Evolutionary conservation across 257 asterid genomes (phyloP), one percentile per base, ranked within the genome.

Genomic region (Ilex asprella): DNA sequence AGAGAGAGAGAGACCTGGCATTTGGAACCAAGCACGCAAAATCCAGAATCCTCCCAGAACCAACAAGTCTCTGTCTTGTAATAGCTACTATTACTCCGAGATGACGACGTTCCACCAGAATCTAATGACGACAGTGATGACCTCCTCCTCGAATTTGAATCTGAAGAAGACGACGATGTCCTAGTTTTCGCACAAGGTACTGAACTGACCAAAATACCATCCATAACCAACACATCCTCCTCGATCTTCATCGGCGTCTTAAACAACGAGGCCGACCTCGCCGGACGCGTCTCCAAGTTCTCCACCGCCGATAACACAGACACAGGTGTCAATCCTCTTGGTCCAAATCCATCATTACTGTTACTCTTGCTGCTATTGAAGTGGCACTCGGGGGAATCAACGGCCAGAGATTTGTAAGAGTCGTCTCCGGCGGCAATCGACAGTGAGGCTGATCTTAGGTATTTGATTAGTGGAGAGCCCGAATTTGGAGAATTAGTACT

Each of bases 141-240:
- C 56, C 79, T 65, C 56, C 58, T 70, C 35, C 49, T 64, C 41
- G 84, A 74, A 21, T 21, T 21, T 21, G 27, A 21, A 21, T 21
- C 27, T 10, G 72, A 70, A 47, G 82, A 51, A 56, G 63, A 30
- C 56, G 58, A 47, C 31, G 79, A 60, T 27, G 69, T 29, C 65
- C 80, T 74, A 78, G 52, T 39, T 66, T 77, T 79, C 14, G 30
- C 30, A 63, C 62, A 50, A 50, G 57, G 57, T 21, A 16, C 3
- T 6, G 57, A 53, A 8, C 30, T 14, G 6, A 53, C 4, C 30
- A 53, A 16, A 76, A 86, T 77, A 61, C 95, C 94, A 70, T 86
- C 94, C 91, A 86, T 86, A 30, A 89, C 91, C 50, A 86, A 69
- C 51, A 84, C 95, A 53, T 82, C 95, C 74, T 89, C 95, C 84